Percentiles rank a stretch among this genome's conserved stretches.
These are phyloP conservation scores for Dactylonectria estremocensis DNA, from an alignment of 2,329 filamentous ascomycete genomes.

Conservation along the genomic window DNA sequence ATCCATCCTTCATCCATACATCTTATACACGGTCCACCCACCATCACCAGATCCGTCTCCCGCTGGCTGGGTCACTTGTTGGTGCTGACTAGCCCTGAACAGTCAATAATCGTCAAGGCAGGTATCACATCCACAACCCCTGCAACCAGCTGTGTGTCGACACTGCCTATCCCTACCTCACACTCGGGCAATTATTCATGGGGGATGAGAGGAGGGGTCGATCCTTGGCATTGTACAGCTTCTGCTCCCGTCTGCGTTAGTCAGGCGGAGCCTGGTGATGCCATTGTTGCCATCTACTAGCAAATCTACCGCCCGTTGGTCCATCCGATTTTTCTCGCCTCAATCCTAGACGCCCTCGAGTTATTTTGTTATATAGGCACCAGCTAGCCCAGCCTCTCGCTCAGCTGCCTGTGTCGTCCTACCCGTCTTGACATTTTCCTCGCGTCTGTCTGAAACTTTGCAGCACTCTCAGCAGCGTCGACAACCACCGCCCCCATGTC, in stretches of 20 bases:
- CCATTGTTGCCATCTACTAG: conserved; percentile 35
- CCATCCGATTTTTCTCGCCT: conserved; percentile 26
- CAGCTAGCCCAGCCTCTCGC: neutral
- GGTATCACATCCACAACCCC: neutral
- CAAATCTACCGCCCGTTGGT: conserved; percentile 36
- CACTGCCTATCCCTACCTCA: neutral
- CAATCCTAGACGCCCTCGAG: neutral
- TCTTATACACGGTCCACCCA: neutral
- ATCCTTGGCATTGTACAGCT: conserved; percentile 38
- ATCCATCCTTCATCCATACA: neutral
- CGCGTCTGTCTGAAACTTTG: conserved; percentile 6
- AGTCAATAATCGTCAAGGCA: conserved; percentile 2
- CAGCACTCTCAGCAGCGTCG: conserved; percentile 23
- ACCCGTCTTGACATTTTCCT: conserved; percentile 10
- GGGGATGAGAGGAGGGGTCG: conserved; percentile 36
- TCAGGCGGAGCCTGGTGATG: conserved; percentile 45
- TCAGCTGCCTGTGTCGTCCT: conserved; percentile 7
- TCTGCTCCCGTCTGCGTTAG: conserved; percentile 40
- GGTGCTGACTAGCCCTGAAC: conserved; percentile 13
- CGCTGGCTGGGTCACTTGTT: neutral
- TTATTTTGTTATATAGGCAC: conserved; percentile 15
- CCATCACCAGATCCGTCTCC: conserved; percentile 6
- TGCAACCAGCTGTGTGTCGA: conserved; percentile 3
- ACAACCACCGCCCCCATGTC: conserved; percentile 33
- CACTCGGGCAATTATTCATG: conserved; percentile 32